Evolutionary conservation across 139 green algal genomes (phyloP).

Genomic region (Zygnema cylindricum): DNA sequence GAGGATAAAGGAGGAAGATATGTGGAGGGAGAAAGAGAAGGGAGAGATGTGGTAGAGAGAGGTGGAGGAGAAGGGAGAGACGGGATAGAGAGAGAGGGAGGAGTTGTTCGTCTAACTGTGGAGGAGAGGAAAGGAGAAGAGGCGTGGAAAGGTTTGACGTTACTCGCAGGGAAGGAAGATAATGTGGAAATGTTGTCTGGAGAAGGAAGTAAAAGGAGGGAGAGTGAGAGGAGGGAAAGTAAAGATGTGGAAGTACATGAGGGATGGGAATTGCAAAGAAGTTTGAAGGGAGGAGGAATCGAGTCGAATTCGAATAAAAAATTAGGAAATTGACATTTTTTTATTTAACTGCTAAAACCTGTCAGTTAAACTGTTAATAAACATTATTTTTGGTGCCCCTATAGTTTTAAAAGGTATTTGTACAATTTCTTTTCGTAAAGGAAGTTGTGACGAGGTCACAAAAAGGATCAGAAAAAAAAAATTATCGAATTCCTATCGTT

Average conservation of each 20-base stretch:
- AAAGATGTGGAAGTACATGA: background rate
- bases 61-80: background rate
- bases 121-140: background rate
- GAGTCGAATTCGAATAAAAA: no score
- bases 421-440: no score
- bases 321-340: no score
- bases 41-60: background rate
- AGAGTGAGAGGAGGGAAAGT: background rate
- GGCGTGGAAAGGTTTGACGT: background rate
- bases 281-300: no score
- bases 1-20: background rate
- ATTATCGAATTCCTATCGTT: background rate
- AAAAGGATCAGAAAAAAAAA: background rate
- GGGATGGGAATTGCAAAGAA: background rate
- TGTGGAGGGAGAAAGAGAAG: background rate
- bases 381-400: no score
- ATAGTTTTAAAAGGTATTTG: no score
- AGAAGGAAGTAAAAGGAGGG: background rate
- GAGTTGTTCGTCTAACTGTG: no score
- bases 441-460: no score
- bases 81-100: background rate
- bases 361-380: no score
- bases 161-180: background rate
- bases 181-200: background rate
- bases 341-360: no score